Base-by-base conservation (phyloP, 2,329 filamentous ascomycete species). In the Pseudogymnoascus sp. region DNA sequence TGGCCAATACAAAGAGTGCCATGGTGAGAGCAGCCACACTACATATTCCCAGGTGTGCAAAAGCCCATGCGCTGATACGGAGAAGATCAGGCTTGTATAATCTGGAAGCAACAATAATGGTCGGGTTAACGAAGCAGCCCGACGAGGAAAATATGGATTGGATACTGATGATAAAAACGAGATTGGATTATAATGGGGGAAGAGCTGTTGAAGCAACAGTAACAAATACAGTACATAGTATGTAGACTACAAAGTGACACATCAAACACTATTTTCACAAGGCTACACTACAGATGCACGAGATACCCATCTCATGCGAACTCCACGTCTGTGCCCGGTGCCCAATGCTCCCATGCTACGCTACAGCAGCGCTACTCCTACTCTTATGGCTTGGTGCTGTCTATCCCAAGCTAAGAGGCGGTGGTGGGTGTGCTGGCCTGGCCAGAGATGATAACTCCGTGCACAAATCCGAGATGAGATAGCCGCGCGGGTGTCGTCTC, bases 401-500 rank as follows among this genome's bases (percentile, higher is more conserved):
- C 28, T 19, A 57, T 57, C 28, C 25, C 51, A 57, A 57, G 51
- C 28, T 57, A 57, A 34, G 51, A 34, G 23, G 51, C 8, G n/a
- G 51, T 31, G 21, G 21, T 48, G 48, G 25, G 48, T 57, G 48
- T n/a, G 25, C 7, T 19, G 25, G 25, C 7, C 48, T 57, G 8
- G 25, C 48, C 25, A 57, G 48, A 34, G 48, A 13, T 31, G 23
- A 13, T 57, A 57, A 31, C 25, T 57, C 48, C 48, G 48, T 57
- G 25, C 25, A 57, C 48, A 57, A 57, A 1, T n/a, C 48, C 48
- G 48, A 57, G 25, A 57, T 57, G 25, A 19, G 25, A 57, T 57
- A 57, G 48, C 48, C 48, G 48, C 48, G 48, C 48, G 48, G n/a
- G 48, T 57, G 25, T 34, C 48, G 48, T n/a, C 48, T 57, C 48